These are phyloP conservation scores for Verticillium klebahnii DNA, from an alignment of 2,329 filamentous ascomycete genomes.

Conservation along the genomic window DNA sequence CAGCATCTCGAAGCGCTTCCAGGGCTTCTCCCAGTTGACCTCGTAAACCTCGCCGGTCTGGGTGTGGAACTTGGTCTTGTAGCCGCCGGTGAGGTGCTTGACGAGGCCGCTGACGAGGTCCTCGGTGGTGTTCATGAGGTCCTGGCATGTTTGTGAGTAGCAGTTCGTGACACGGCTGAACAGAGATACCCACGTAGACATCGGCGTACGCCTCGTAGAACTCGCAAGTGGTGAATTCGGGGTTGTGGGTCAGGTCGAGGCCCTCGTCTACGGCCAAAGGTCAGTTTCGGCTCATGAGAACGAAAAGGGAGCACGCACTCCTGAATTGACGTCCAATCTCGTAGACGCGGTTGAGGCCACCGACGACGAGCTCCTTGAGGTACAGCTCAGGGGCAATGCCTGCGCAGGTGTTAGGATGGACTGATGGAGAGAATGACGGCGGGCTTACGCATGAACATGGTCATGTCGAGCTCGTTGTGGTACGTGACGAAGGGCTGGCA, in stretches of 20 bases:
- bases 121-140: slow-evolving; percentile 85
- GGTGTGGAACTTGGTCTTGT: slow-evolving; percentile 81
- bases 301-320: slow-evolving; percentile 35
- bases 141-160: slow-evolving; percentile 55
- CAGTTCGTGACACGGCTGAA: slow-evolving; percentile 25
- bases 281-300: no score
- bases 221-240: slow-evolving; percentile 95
- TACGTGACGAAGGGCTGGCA: slow-evolving; percentile 77
- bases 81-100: slow-evolving; percentile 80
- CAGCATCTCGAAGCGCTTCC: slow-evolving; percentile 95
- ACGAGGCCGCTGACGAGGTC: slow-evolving; percentile 88
- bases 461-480: slow-evolving; percentile 93
- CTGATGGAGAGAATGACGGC: background rate
- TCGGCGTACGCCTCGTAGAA: slow-evolving; percentile 96
- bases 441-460: slow-evolving; percentile 82
- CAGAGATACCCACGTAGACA: slow-evolving; percentile 48
- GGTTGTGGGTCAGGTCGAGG: slow-evolving; percentile 92
- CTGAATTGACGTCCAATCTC: slow-evolving; percentile 94
- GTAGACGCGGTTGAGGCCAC: slow-evolving; percentile 90
- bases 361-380: slow-evolving; percentile 93
- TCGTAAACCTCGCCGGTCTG: slow-evolving; percentile 81
- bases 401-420: background rate
- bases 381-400: slow-evolving; percentile 78
- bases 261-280: slow-evolving; percentile 57
- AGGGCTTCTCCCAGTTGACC: slow-evolving; percentile 95